Evolutionary conservation across 495 filamentous ascomycete genomes (phyloP).

Genomic region (Venustampulla echinocandica): DNA sequence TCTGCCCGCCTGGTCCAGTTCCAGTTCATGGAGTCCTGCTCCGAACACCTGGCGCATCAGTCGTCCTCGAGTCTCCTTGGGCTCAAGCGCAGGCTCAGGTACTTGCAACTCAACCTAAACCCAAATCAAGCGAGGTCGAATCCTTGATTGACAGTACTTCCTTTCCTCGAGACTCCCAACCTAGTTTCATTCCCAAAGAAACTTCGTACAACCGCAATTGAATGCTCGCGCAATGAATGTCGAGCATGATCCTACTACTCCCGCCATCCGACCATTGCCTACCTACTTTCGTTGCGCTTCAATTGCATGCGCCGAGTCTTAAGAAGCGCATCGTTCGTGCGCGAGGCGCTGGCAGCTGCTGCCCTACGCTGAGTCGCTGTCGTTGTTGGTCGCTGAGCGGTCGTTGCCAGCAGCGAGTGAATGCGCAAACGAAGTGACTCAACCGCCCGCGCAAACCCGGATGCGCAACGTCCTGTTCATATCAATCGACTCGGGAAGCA

Average conservation of each 20-base stretch:
- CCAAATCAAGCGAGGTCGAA: too few relatives aligned
- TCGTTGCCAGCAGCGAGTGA: background rate
- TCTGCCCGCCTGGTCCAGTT: background rate
- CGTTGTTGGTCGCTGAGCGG: background rate
- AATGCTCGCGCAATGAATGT: background rate
- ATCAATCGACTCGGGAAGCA: background rate
- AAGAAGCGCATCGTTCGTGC: background rate
- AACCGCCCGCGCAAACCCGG: background rate
- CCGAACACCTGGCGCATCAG: too few relatives aligned
- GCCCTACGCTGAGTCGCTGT: background rate
- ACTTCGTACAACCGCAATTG: background rate
- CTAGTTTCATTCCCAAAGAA: conserved; percentile 9
- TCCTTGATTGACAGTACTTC: too few relatives aligned
- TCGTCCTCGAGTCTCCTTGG: too few relatives aligned
- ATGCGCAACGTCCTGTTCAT: background rate
- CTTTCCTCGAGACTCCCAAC: too few relatives aligned
- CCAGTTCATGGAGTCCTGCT: background rate
- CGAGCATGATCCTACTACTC: background rate
- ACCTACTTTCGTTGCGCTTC: background rate
- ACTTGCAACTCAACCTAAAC: background rate
- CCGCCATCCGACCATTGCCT: background rate
- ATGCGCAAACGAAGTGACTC: background rate
- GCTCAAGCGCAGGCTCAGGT: background rate
- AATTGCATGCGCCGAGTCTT: conserved; percentile 3
- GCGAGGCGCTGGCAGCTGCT: background rate